phyloP scores from a whole-genome alignment of 768 basidiomycete genomes.

The Polyporus arcularius region DNA sequence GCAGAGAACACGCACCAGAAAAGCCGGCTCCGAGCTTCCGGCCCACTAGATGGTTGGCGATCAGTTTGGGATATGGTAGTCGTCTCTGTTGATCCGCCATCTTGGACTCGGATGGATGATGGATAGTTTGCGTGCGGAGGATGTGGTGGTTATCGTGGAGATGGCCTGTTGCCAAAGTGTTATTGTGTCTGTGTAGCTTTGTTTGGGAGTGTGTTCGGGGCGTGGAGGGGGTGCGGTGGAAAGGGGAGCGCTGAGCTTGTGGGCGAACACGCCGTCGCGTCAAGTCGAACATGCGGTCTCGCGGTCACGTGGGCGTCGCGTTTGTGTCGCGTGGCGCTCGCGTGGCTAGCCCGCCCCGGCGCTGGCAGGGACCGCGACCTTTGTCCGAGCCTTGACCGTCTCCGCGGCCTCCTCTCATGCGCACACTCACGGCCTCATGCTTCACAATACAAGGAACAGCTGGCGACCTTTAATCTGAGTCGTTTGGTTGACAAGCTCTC shows the following conservation, averaged over 20 bases:
- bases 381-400: background rate
- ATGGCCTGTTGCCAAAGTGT: background rate
- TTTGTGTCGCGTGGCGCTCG: constrained; percentile 8
- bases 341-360: background rate
- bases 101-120: background rate
- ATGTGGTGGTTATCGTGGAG: constrained; percentile 2
- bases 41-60: constrained; percentile 65
- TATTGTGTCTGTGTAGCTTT: background rate
- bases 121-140: constrained; percentile 8
- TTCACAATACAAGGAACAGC: no score
- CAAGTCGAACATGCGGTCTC: constrained; percentile 20
- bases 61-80: constrained; percentile 30
- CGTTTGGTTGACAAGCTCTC: no score
- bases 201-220: background rate
- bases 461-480: no score
- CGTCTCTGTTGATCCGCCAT: constrained; percentile 2
- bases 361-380: background rate
- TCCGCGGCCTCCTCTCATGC: background rate
- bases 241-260: constrained; percentile 1
- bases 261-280: constrained; percentile 8
- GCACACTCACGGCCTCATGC: no score
- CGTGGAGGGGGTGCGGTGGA: background rate
- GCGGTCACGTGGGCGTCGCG: constrained; percentile 17
- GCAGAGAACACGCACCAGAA: constrained; percentile 50
- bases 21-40: constrained; percentile 70